Evolutionary conservation across 305 asterid genomes (phyloP).

Genomic region (Ilex paraguariensis): DNA sequence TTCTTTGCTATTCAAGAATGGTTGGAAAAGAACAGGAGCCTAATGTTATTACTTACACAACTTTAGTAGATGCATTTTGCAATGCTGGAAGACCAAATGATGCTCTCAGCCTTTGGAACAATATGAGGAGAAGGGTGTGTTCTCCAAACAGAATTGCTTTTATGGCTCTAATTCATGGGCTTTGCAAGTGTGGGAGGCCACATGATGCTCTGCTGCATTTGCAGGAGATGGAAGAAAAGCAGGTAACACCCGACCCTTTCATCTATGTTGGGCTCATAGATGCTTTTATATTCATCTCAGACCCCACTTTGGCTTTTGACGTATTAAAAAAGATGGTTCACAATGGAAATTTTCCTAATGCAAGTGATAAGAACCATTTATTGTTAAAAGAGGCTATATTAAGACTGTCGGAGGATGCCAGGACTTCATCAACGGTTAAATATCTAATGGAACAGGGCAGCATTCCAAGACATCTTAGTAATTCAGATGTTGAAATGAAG

Average conservation of each 20-base stretch:
- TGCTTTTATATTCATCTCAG: constrained; percentile 46
- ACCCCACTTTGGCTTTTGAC: constrained; percentile 34
- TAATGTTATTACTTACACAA: constrained; percentile 71
- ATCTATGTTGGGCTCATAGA: constrained; percentile 42
- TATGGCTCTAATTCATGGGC: constrained; percentile 71
- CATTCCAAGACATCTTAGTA: constrained; percentile 16
- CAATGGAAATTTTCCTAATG: constrained; percentile 18
- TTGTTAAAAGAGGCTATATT: constrained; percentile 28
- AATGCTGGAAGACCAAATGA: constrained; percentile 48
- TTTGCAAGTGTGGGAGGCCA: constrained; percentile 56
- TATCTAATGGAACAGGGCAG: constrained; percentile 17
- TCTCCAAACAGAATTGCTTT: constrained; percentile 51
- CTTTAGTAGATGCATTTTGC: constrained; percentile 83
- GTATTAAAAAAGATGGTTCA: constrained; percentile 44
- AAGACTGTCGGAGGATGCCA: constrained; percentile 21
- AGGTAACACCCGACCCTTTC: constrained; percentile 46
- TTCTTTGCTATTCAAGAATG: constrained; percentile 49
- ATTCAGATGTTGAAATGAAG: constrained; percentile 7
- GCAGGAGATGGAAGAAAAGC: constrained; percentile 53
- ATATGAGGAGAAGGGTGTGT: constrained; percentile 49
- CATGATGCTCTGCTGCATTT: constrained; percentile 53
- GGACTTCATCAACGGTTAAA: constrained; percentile 23
- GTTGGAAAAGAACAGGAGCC: constrained; percentile 48
- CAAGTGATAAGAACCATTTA: constrained; percentile 25
- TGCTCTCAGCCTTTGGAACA: constrained; percentile 44